A percentile compares a stretch with the other conserved stretches of the same genome.
phyloP scores from a whole-genome alignment of 176 grass and related monocot species.

The Aechmea fasciata region DNA sequence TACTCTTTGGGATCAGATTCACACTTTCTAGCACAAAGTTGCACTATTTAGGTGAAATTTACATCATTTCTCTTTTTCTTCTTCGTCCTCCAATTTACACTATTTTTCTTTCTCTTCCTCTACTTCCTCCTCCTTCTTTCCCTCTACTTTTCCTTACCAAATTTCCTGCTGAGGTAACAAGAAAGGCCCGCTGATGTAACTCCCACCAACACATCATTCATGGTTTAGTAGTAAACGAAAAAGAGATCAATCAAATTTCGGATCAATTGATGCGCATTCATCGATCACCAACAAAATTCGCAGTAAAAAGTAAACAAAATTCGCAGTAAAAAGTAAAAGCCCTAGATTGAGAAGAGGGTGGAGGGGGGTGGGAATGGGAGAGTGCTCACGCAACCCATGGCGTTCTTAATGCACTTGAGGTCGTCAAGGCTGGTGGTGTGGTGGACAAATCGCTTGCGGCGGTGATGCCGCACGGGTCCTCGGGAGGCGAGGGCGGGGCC shows the following conservation, averaged over 20 bases:
- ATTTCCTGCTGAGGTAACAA: constrained; percentile 52
- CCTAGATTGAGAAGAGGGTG: neutral
- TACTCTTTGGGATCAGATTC: too few species aligned
- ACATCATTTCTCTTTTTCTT: too few species aligned
- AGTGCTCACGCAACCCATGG: constrained; percentile 75
- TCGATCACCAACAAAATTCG: too few species aligned
- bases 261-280: too few species aligned
- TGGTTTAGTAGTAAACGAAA: constrained; percentile 38
- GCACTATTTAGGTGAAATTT: too few species aligned
- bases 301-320: too few species aligned
- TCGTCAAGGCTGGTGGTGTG: constrained; percentile 60
- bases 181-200: constrained; percentile 63
- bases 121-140: too few species aligned
- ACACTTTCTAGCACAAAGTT: too few species aligned
- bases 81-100: too few species aligned
- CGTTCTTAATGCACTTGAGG: constrained; percentile 65
- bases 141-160: constrained; percentile 12
- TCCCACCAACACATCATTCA: constrained; percentile 83
- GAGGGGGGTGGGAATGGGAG: neutral
- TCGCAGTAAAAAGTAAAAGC: neutral
- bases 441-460: constrained; percentile 61
- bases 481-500: constrained; percentile 38
- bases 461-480: constrained; percentile 40
- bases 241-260: neutral
- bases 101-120: too few species aligned